A percentile compares a stretch with the other conserved stretches of the same genome.
Conservation (phyloP, 2,329 filamentous ascomycete species). For the Claviceps paspali region DNA sequence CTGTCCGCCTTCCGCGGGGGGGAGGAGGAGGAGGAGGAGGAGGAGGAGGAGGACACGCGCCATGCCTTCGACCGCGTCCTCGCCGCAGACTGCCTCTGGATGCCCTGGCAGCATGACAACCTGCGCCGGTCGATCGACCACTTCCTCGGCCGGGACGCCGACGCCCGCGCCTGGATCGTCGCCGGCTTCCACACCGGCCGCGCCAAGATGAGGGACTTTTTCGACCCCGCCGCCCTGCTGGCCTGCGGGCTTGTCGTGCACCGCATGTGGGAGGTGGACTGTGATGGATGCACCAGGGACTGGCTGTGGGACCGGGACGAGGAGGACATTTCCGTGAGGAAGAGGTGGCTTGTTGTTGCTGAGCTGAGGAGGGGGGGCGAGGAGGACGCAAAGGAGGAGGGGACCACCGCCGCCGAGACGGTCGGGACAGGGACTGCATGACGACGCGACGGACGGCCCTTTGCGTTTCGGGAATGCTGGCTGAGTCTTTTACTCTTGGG, state of each 20-base stretch:
- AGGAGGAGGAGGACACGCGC: slow-evolving; percentile 9
- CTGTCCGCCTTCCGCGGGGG: too few species aligned
- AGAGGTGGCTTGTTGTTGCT: slow-evolving; percentile 55
- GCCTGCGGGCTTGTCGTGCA: slow-evolving; percentile 31
- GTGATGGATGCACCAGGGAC: slow-evolving; percentile 42
- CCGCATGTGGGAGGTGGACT: slow-evolving; percentile 54
- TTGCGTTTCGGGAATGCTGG: too few species aligned
- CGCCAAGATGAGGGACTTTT: slow-evolving; percentile 50
- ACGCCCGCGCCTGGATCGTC: slow-evolving; percentile 46
- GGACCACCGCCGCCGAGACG: too few species aligned
- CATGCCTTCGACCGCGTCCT: slow-evolving; percentile 44
- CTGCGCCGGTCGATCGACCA: slow-evolving; percentile 45
- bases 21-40: too few species aligned
- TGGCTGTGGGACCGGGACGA: slow-evolving; percentile 51
- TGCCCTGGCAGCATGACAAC: slow-evolving; percentile 56
- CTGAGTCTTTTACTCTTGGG: too few species aligned
- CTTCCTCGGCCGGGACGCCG: slow-evolving; percentile 32
- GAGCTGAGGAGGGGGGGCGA: slow-evolving; percentile 25
- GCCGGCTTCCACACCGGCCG: slow-evolving; percentile 61
- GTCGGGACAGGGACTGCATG: too few species aligned
- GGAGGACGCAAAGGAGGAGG: too few species aligned
- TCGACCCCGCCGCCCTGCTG: slow-evolving; percentile 29
- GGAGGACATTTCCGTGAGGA: slow-evolving; percentile 45
- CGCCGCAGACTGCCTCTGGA: slow-evolving; percentile 63
- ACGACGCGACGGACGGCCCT: too few species aligned